Conservation (phyloP, 306 rosid species). For the Gynostemma pentaphyllum region DNA sequence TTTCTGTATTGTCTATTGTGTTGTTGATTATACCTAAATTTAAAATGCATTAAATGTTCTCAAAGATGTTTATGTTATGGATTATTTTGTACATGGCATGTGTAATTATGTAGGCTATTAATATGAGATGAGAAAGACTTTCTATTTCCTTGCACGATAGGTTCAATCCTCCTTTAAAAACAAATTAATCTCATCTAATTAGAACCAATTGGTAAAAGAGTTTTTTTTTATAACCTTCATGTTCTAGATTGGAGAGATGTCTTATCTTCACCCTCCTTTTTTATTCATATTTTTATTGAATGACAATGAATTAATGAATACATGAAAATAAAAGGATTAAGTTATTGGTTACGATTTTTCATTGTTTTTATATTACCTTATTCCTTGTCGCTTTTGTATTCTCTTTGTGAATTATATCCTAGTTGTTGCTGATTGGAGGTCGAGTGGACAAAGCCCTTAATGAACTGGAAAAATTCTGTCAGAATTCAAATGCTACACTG, state of each 20-base stretch:
- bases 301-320: background rate
- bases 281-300: too few relatives aligned
- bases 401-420: background rate
- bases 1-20: background rate
- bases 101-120: background rate
- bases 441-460: conserved; percentile 46
- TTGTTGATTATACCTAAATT: background rate
- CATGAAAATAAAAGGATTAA: background rate
- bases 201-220: too few relatives aligned
- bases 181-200: background rate
- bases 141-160: background rate
- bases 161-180: background rate
- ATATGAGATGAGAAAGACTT: background rate
- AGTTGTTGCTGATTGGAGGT: conserved; percentile 72
- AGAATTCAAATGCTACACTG: conserved; percentile 27
- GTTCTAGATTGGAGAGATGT: background rate
- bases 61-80: background rate
- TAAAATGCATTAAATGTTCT: background rate
- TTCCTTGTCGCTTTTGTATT: background rate
- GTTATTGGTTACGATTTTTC: background rate
- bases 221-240: background rate
- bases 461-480: conserved; percentile 37
- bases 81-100: background rate
- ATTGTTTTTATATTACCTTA: background rate
- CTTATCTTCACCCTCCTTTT: background rate